Conservation (phyloP, 2,329 filamentous ascomycete species). For the Periconia sp. region DNA sequence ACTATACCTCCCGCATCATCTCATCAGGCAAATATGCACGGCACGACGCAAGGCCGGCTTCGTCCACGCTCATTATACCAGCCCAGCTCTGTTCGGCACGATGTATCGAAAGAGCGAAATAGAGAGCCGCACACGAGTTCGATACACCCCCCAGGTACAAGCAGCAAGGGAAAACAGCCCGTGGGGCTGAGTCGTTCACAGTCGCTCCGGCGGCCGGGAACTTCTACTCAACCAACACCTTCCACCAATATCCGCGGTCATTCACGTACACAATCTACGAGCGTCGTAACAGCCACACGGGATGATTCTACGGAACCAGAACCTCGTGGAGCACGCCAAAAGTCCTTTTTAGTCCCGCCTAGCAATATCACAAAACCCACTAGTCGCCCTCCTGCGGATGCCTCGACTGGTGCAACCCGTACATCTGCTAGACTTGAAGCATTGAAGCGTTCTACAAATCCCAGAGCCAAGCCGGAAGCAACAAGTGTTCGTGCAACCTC, state of each 20-base stretch:
- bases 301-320: slow-evolving; percentile 21
- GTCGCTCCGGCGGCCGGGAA: slow-evolving; percentile 36
- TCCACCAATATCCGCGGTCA: slow-evolving; percentile 20
- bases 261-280: slow-evolving; percentile 35
- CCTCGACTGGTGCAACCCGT: slow-evolving; percentile 12
- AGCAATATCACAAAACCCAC: slow-evolving; percentile 12
- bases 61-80: slow-evolving; percentile 42
- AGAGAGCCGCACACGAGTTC: too few species aligned
- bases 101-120: too few species aligned
- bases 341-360: slow-evolving; percentile 27
- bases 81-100: slow-evolving; percentile 16
- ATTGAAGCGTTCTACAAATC: slow-evolving; percentile 33
- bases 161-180: slow-evolving; percentile 23
- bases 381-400: slow-evolving; percentile 14
- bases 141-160: slow-evolving; percentile 23
- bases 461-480: slow-evolving; percentile 23
- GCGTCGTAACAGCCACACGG: slow-evolving; percentile 16
- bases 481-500: slow-evolving; percentile 12
- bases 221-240: slow-evolving; percentile 21
- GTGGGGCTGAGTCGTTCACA: slow-evolving; percentile 31
- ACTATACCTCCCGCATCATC: slow-evolving; percentile 5
- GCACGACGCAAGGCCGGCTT: slow-evolving; percentile 19
- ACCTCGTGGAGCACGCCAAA: slow-evolving; percentile 26
- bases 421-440: slow-evolving; percentile 31
- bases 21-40: slow-evolving; percentile 9